Evolutionary conservation across 2,329 filamentous ascomycete species (phyloP).

Genomic region (Colletotrichum sp.): DNA sequence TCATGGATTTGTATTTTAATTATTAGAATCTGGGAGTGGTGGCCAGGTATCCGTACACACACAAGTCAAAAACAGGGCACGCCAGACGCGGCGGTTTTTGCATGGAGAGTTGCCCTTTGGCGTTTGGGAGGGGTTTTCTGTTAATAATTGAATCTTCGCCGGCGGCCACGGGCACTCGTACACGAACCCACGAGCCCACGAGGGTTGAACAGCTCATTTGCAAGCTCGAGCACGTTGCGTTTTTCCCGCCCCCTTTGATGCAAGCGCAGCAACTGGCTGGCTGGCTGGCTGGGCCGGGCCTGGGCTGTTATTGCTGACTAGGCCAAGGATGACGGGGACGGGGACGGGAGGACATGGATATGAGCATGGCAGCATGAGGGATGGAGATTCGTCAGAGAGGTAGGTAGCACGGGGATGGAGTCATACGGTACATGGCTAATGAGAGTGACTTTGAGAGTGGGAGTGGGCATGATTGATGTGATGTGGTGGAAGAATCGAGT

Average conservation of each 20-base stretch:
- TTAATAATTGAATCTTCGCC: constrained; percentile 21
- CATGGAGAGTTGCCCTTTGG: background rate
- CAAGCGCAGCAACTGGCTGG: constrained; percentile 4
- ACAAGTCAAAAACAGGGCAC: background rate
- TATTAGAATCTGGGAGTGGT: background rate
- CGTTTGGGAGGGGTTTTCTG: constrained; percentile 4
- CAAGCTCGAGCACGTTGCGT: constrained; percentile 9
- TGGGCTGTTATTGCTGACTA: background rate
- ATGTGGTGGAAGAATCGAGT: constrained; percentile 7
- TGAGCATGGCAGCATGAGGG: background rate
- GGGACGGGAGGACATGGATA: background rate
- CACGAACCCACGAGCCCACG: background rate
- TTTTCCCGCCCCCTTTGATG: constrained; percentile 13
- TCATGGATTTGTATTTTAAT: constrained; percentile 14
- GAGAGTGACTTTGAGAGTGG: background rate
- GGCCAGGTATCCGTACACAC: background rate
- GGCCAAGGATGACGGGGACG: constrained; percentile 1
- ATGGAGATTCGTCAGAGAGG: background rate
- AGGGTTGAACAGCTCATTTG: background rate
- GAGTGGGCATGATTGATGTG: background rate
- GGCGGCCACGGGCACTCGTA: constrained; percentile 11
- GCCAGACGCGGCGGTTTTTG: background rate
- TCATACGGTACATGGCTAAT: background rate
- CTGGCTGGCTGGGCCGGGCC: background rate
- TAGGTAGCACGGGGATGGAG: background rate